Evolutionary conservation across 2,329 filamentous ascomycete genomes (phyloP).

Genomic region (Colletotrichum limetticola): DNA sequence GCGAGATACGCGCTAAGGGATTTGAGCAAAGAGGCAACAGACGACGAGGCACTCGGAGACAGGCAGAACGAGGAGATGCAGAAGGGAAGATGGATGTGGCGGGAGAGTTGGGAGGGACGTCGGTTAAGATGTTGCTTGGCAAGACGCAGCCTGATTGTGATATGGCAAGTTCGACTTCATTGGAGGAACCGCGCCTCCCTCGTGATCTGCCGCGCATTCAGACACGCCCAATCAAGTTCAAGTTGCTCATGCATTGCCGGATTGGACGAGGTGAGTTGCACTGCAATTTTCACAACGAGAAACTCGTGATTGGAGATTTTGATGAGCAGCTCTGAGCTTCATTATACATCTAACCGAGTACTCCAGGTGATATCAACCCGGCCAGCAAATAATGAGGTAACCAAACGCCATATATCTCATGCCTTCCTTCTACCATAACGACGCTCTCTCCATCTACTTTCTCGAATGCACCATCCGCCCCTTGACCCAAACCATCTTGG

Average conservation of each 20-base stretch:
- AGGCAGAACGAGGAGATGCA: rapidly evolving
- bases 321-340: not conserved
- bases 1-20: rapidly evolving
- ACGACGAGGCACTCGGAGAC: not conserved
- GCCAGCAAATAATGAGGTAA: not conserved
- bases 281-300: not conserved
- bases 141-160: not conserved
- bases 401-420: not conserved
- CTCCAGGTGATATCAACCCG: not conserved
- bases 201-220: not conserved
- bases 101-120: not conserved
- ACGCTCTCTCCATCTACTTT: slow-evolving; percentile 14
- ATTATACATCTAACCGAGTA: not conserved
- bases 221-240: not conserved
- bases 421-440: not conserved
- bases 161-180: not conserved
- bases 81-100: not conserved
- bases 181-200: not conserved
- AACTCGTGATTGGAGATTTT: not conserved
- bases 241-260: not conserved
- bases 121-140: rapidly evolving
- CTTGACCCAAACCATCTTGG: slow-evolving; percentile 87
- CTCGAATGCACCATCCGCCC: slow-evolving; percentile 81
- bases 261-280: not conserved
- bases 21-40: not conserved